Conservation (phyloP, 305 asterid genomes). For the Lippia alba region DNA sequence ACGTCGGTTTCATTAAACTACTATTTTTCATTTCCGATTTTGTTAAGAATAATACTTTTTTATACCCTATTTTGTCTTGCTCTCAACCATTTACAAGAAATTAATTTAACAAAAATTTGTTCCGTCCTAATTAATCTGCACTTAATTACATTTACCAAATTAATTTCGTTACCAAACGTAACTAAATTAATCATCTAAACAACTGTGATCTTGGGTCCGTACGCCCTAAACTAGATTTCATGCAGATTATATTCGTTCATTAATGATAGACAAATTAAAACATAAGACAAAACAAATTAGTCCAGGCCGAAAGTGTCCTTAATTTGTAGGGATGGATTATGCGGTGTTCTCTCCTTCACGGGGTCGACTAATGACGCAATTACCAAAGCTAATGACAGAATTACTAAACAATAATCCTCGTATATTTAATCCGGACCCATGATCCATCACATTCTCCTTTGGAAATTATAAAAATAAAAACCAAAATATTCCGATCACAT, state of each 20-base stretch:
- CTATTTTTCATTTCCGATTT: not conserved
- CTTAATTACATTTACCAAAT: too few relatives aligned
- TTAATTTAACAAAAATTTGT: conserved; percentile 6
- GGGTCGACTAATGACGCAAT: conserved; percentile 27
- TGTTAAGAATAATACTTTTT: not conserved
- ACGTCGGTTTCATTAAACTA: not conserved
- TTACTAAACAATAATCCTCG: not conserved
- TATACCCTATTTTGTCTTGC: not conserved
- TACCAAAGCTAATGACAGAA: conserved; percentile 20
- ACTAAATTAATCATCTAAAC: not conserved
- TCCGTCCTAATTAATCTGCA: not conserved
- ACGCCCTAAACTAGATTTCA: not conserved
- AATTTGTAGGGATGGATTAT: not conserved
- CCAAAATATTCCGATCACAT: too few relatives aligned
- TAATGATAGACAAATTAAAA: conserved; percentile 24
- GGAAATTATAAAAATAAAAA: too few relatives aligned
- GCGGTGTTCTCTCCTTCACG: conserved; percentile 26
- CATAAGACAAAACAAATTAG: conserved; percentile 21
- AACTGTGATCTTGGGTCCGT: not conserved
- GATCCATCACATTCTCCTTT: conserved; percentile 24
- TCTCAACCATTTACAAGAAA: too few relatives aligned
- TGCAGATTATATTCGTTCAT: conserved; percentile 1
- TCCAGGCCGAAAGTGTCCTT: conserved; percentile 13
- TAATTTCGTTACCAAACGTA: not conserved
- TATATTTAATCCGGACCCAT: not conserved